A percentile compares a stretch with the other conserved stretches of the same genome.
Conservation (phyloP, 83 land plant species). For the Larix sibirica region DNA sequence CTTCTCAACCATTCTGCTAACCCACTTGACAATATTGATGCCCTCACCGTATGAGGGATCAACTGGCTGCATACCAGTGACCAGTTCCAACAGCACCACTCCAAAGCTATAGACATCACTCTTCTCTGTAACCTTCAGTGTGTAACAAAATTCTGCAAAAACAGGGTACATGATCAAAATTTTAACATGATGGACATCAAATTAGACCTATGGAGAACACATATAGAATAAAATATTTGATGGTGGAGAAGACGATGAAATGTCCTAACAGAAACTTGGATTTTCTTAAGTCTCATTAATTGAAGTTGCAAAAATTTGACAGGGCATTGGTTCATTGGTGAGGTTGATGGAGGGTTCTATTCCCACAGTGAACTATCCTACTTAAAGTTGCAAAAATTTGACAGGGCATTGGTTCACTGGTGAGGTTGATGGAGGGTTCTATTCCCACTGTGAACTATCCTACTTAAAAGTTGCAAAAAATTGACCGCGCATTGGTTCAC, state of each 20-base stretch:
- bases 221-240: not conserved
- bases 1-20: constrained; percentile 8
- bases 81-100: constrained; percentile 76
- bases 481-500: not conserved
- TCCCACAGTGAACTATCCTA: not conserved
- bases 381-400: not conserved
- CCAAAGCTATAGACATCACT: constrained; percentile 84
- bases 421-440: not conserved
- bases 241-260: not conserved
- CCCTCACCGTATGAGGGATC: constrained; percentile 27
- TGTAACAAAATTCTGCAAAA: constrained; percentile 16
- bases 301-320: not conserved
- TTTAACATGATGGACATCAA: no score
- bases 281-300: not conserved
- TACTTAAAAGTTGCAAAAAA: not conserved
- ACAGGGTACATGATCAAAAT: not conserved
- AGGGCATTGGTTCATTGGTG: not conserved
- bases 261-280: not conserved
- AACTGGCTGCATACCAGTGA: constrained; percentile 65
- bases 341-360: not conserved
- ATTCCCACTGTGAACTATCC: no score
- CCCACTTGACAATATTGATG: constrained; percentile 11
- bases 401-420: not conserved
- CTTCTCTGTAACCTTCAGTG: constrained; percentile 65
- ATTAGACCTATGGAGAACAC: not conserved